phyloP scores from a whole-genome alignment of 2,329 filamentous ascomycete genomes.

The Colletotrichum camelliae region DNA sequence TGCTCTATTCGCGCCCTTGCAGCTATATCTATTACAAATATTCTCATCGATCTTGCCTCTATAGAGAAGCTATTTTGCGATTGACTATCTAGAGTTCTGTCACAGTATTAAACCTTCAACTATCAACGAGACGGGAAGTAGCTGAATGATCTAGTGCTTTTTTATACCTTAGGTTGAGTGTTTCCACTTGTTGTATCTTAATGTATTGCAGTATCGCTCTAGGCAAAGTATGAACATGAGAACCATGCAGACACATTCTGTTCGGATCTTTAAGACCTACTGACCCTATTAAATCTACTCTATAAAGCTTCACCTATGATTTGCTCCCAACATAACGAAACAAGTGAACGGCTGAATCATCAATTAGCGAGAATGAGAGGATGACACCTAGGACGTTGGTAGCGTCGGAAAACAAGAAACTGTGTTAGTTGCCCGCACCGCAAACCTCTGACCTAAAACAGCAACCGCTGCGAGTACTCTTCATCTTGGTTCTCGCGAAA shows the following conservation, averaged over 20 bases:
- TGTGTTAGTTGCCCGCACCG: neutral
- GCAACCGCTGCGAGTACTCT: neutral
- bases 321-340: neutral
- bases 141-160: neutral
- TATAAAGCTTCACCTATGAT: neutral
- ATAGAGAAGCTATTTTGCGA: neutral
- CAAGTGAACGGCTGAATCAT: neutral
- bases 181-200: neutral
- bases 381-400: neutral
- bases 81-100: neutral
- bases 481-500: neutral
- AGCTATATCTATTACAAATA: neutral
- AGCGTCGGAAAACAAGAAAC: neutral
- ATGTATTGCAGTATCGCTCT: rapidly evolving
- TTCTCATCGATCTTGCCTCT: neutral
- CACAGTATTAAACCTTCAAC: neutral
- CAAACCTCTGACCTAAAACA: neutral
- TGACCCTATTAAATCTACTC: rapidly evolving
- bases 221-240: neutral
- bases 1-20: neutral
- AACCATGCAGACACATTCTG: neutral
- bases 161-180: neutral
- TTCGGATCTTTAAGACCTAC: neutral
- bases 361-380: neutral
- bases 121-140: neutral